These are phyloP conservation scores for Colletotrichum lindemuthianum DNA, from an alignment of 2,329 filamentous ascomycete genomes.

Conservation along the genomic window DNA sequence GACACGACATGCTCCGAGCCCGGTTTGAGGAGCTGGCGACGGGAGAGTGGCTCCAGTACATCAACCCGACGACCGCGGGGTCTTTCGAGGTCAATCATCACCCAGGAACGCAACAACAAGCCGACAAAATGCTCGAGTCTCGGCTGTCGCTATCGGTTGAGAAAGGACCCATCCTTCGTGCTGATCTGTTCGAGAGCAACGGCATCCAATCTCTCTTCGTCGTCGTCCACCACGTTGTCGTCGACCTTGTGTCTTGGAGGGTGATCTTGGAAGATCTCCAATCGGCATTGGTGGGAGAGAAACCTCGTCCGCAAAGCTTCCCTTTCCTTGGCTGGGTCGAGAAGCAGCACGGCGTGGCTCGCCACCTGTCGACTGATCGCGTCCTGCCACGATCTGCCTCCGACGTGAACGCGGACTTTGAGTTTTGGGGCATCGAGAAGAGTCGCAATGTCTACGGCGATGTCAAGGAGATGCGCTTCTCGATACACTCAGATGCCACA, in stretches of 20 bases:
- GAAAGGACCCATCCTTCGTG: constrained; percentile 37
- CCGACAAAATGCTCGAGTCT: constrained; percentile 6
- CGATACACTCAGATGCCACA: constrained; percentile 33
- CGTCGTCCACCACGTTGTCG: constrained; percentile 49
- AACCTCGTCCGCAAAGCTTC: neutral
- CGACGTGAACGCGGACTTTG: constrained; percentile 35
- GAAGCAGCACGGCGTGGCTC: neutral
- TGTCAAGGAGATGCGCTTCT: constrained; percentile 31
- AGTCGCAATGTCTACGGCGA: constrained; percentile 38
- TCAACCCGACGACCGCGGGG: neutral
- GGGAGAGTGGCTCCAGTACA: constrained; percentile 15
- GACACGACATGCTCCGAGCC: constrained; percentile 28
- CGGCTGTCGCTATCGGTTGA: constrained; percentile 18
- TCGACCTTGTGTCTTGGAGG: constrained; percentile 59
- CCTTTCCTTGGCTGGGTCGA: constrained; percentile 9
- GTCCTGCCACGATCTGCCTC: constrained; percentile 26
- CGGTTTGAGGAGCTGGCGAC: neutral
- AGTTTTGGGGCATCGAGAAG: constrained; percentile 41
- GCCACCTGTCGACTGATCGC: neutral
- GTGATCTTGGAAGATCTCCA: constrained; percentile 56
- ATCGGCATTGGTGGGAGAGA: neutral
- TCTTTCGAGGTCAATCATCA: constrained; percentile 3
- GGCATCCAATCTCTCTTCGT: constrained; percentile 43
- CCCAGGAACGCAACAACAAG: neutral
- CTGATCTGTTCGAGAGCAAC: constrained; percentile 30